Percentiles rank a stretch among this genome's conserved stretches.
These are phyloP conservation scores for Starmerella asiatica DNA, from an alignment of 805 yeast species.

Conservation along the genomic window DNA sequence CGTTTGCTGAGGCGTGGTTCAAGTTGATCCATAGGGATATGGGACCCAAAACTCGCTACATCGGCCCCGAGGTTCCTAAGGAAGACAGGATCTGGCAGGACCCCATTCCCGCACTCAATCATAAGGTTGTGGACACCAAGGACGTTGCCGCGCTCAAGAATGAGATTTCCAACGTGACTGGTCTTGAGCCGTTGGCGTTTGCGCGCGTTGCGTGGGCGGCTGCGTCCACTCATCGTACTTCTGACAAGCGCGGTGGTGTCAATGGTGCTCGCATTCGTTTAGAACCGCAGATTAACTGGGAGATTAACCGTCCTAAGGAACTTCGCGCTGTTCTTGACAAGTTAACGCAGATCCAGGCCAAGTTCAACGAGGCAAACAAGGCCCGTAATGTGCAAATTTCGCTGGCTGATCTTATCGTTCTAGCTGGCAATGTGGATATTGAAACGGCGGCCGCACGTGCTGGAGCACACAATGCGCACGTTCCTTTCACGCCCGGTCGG, in stretches of 20 bases:
- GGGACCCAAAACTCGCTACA: constrained; percentile 16
- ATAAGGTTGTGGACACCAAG: constrained; percentile 10
- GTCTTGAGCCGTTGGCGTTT: constrained; percentile 7
- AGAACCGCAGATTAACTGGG: constrained; percentile 18
- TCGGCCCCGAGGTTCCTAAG: constrained; percentile 16
- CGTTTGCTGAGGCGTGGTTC: constrained; percentile 18
- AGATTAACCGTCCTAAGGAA: constrained; percentile 18
- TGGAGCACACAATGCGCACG: constrained; percentile 8
- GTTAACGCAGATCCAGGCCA: constrained; percentile 6
- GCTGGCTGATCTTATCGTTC: constrained; percentile 15
- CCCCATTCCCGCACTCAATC: constrained; percentile 13
- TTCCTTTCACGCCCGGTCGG: constrained; percentile 18
- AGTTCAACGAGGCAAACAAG: constrained; percentile 9
- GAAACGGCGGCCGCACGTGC: constrained; percentile 14
- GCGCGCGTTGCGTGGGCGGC: constrained; percentile 19
- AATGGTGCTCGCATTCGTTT: constrained; percentile 18
- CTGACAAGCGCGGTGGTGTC: constrained; percentile 18
- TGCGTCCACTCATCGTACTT: constrained; percentile 15
- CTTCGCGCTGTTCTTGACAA: constrained; percentile 8
- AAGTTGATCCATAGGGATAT: constrained; percentile 18
- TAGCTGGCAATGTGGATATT: constrained; percentile 15
- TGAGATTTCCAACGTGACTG: constrained; percentile 1
- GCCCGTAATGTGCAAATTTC: constrained; percentile 8
- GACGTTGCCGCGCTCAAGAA: constrained; percentile 11
- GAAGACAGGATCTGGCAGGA: constrained; percentile 16